Base-by-base conservation (phyloP, 192 early-diverging fungal genomes). In the Entophlyctis luteolus region DNA sequence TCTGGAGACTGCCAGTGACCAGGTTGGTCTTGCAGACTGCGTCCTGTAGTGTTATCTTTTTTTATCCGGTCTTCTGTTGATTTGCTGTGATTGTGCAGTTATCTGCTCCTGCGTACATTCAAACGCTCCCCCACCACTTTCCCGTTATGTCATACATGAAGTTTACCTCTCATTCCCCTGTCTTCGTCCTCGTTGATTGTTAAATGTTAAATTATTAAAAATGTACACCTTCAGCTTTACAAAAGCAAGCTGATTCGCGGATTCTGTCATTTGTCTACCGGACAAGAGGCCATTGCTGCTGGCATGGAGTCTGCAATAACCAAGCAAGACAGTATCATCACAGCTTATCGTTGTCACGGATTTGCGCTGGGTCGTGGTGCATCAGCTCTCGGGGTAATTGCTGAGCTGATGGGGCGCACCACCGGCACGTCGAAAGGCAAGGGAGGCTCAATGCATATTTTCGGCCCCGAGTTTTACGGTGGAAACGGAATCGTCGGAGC, bases 361-460 rank as follows among this genome's bases (percentile, higher is more conserved):
- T 96, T 95, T 83, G 93, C 93, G 35, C 86, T 89, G 68, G 82
- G 87, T 71, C 93, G 94, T 68, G 96, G 95, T 28, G 72, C 68
- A 20, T 62, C 79, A n/a, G 62, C 82, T 25, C 75, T 47, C 35
- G 38, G 35, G 18, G 77, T 80, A 66, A 65, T 84, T 36, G 78
- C 82, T 34, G 82, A 84, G 71, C 66, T 84, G 27, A 84, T 84
- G 82, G 83, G 95, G 60, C 88, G 89, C 67, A 68, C 72, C 55
- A 87, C 79, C 52, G 96, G 96, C 74, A 87, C 89, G 74, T 94
- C 93, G 31, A 79, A 85, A 73, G 96, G 96, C 45, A 98, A 96
- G 86, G 96, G 94, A 69, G 96, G 96, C n/a, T 98, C 96, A 59
- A 98, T 98, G 96, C 96, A 98, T 85, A 93, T 98, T 92, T 98